Percentiles rank a stretch among this genome's conserved stretches.
These are phyloP conservation scores for Blepharisma japonicum DNA, from an alignment of 73 alveolate species.

Conservation along the genomic window DNA sequence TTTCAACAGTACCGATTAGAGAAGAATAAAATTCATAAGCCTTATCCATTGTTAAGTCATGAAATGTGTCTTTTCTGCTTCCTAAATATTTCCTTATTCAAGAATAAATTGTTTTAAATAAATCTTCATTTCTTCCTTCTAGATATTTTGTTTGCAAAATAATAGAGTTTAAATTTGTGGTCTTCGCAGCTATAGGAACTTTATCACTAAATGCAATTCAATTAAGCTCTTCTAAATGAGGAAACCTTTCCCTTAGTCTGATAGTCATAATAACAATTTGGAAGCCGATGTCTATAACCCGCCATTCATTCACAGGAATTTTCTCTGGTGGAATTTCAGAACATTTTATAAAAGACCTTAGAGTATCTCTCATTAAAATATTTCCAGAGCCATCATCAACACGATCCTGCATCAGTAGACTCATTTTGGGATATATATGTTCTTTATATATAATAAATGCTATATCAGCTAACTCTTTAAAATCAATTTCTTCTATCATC, in stretches of 20 bases:
- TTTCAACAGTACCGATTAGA: constrained; percentile 35
- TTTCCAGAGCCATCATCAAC: background rate
- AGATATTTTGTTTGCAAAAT: background rate
- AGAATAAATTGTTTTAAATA: background rate
- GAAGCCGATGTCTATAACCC: background rate
- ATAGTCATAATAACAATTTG: background rate
- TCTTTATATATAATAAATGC: constrained; percentile 16
- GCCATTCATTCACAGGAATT: background rate
- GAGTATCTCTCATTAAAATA: too few species aligned
- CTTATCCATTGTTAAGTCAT: background rate
- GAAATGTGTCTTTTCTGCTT: background rate
- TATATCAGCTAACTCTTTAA: background rate
- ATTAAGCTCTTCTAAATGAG: background rate
- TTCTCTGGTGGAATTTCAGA: too few species aligned
- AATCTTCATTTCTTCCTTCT: constrained; percentile 18
- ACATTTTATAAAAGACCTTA: too few species aligned
- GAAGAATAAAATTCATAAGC: constrained; percentile 32
- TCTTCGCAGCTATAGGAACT: too few species aligned
- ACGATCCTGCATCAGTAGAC: background rate
- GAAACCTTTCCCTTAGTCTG: background rate
- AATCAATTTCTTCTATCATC: constrained; percentile 25
- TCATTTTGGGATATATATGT: background rate
- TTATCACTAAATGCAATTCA: background rate
- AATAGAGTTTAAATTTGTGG: background rate
- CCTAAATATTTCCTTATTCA: too few species aligned